Conservation (phyloP, 1,139 yeast genomes). For the Ogataea hybrid region DNA sequence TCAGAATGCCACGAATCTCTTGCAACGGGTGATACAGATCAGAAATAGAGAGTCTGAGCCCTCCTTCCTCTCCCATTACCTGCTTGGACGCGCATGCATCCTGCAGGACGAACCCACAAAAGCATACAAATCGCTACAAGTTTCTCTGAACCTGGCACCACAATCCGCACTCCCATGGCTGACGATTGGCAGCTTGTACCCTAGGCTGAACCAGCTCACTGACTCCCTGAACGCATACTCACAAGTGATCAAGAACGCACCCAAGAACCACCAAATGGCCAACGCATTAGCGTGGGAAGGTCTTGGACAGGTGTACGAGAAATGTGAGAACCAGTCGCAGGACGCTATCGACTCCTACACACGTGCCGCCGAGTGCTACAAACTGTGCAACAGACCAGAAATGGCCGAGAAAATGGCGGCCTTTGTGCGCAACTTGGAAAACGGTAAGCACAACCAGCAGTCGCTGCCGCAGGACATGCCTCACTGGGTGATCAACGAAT, state of each 20-base stretch:
- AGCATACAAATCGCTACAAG: constrained; percentile 58
- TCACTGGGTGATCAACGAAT: background rate
- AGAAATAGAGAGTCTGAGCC: constrained; percentile 29
- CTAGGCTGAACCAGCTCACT: constrained; percentile 54
- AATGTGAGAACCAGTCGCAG: constrained; percentile 56
- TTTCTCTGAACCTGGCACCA: constrained; percentile 54
- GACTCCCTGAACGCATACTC: constrained; percentile 69
- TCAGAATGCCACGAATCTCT: constrained; percentile 36
- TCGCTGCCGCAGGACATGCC: background rate
- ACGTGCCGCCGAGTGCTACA: constrained; percentile 50
- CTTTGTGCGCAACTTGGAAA: constrained; percentile 4
- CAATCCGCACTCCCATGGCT: constrained; percentile 61
- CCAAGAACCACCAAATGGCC: constrained; percentile 38
- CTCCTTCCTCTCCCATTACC: constrained; percentile 51
- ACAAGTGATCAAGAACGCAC: constrained; percentile 47
- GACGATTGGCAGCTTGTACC: constrained; percentile 61
- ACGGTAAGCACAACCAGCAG: background rate
- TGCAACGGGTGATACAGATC: constrained; percentile 37
- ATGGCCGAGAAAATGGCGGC: constrained; percentile 30
- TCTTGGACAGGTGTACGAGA: constrained; percentile 58
- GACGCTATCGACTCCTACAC: constrained; percentile 62
- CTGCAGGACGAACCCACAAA: constrained; percentile 45
- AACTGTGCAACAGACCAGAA: constrained; percentile 45
- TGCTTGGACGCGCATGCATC: constrained; percentile 55
- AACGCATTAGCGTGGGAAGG: constrained; percentile 69